These are phyloP conservation scores for Phialocephala subalpina DNA, from an alignment of 2,329 filamentous ascomycete genomes.

Conservation along the genomic window DNA sequence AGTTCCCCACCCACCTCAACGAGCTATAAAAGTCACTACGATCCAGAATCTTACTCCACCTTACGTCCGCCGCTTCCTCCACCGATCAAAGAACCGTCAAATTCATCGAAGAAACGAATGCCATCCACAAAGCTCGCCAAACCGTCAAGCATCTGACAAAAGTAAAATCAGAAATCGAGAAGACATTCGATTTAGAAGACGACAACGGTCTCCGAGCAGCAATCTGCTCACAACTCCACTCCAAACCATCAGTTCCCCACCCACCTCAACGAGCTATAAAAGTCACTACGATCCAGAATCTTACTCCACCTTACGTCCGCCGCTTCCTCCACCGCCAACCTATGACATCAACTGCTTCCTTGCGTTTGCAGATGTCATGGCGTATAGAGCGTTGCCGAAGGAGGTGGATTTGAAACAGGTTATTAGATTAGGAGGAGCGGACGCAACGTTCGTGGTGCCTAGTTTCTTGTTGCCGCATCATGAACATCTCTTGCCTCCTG, in stretches of 20 bases:
- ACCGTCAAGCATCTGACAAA: slow-evolving; percentile 38
- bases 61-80: slow-evolving; percentile 52
- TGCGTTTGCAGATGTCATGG: slow-evolving; percentile 56
- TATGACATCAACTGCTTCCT: slow-evolving; percentile 57
- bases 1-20: slow-evolving; percentile 57
- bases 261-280: slow-evolving; percentile 56
- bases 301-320: slow-evolving; percentile 50
- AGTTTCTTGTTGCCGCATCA: slow-evolving; percentile 60
- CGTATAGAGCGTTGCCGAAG: slow-evolving; percentile 54
- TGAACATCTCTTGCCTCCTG: slow-evolving; percentile 57
- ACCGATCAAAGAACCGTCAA: slow-evolving; percentile 51
- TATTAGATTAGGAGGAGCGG: slow-evolving; percentile 57
- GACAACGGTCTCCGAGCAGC: slow-evolving; percentile 56
- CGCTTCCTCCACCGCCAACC: slow-evolving; percentile 55
- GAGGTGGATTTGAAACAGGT: slow-evolving; percentile 55
- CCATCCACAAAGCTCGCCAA: slow-evolving; percentile 47
- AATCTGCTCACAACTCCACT: slow-evolving; percentile 56
- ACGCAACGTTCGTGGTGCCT: slow-evolving; percentile 56
- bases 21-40: slow-evolving; percentile 57
- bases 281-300: slow-evolving; percentile 56
- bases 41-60: slow-evolving; percentile 52
- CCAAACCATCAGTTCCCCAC: slow-evolving; percentile 56
- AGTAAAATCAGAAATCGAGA: slow-evolving; percentile 35
- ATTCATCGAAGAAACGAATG: slow-evolving; percentile 49
- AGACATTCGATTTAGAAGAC: slow-evolving; percentile 48